Percentiles rank a stretch among this genome's conserved stretches.
Conservation (phyloP, 441 rosid species). For the Erysimum cheiri region DNA sequence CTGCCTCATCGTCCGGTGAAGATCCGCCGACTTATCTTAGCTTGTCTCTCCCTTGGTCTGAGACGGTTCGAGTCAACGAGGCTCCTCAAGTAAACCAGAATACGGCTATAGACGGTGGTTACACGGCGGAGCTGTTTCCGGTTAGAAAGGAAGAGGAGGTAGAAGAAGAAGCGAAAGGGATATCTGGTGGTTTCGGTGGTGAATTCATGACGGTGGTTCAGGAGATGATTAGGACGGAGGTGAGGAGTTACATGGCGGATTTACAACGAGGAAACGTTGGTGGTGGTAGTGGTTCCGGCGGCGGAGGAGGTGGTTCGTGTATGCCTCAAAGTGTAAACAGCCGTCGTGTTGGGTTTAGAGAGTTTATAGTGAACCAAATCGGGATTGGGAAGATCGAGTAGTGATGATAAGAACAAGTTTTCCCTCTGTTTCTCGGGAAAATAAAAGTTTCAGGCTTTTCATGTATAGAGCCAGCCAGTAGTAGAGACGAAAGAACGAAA, state of each 20-base stretch:
- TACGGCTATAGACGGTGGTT: constrained; percentile 5
- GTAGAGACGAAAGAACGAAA: constrained; percentile 26
- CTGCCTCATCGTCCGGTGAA: constrained; percentile 14
- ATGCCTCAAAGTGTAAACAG: constrained; percentile 36
- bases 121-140: constrained; percentile 33
- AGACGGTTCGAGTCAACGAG: constrained; percentile 32
- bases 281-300: constrained; percentile 1
- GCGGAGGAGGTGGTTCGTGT: constrained; percentile 35
- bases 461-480: constrained; percentile 63
- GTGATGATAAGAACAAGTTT: constrained; percentile 22
- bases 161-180: constrained; percentile 3
- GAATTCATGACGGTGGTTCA: constrained; percentile 50
- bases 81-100: neutral
- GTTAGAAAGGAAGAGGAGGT: constrained; percentile 22
- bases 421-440: constrained; percentile 47
- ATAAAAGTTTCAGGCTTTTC: constrained; percentile 42
- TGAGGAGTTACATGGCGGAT: constrained; percentile 50
- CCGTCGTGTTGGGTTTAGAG: constrained; percentile 35
- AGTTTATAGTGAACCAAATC: constrained; percentile 33
- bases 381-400: constrained; percentile 44
- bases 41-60: constrained; percentile 43
- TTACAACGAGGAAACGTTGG: constrained; percentile 32
- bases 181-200: constrained; percentile 35
- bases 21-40: constrained; percentile 50
- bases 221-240: constrained; percentile 55